These are phyloP conservation scores for Pichia sp. DNA, from an alignment of 1,139 yeast genomes.

Conservation along the genomic window DNA sequence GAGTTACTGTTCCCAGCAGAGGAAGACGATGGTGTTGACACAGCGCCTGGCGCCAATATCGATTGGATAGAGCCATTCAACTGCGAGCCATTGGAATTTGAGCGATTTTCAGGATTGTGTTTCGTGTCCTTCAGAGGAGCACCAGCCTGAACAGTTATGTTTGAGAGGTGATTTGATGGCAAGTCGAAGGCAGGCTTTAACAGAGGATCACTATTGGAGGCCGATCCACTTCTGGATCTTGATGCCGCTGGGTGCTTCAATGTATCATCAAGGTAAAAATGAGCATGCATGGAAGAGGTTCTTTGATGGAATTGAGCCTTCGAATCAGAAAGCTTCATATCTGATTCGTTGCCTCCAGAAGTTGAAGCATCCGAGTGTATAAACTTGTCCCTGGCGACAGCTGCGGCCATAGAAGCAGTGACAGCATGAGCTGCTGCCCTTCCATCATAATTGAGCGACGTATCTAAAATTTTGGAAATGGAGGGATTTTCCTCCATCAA, in stretches of 20 bases:
- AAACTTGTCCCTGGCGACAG: constrained; percentile 30
- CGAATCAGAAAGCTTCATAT: not conserved
- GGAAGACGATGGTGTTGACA: not conserved
- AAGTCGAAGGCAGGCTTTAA: constrained; percentile 25
- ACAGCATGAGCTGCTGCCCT: constrained; percentile 34
- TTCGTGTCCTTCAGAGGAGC: constrained; percentile 1
- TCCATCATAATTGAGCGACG: constrained; percentile 19
- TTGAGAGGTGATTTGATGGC: not conserved
- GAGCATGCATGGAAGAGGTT: constrained; percentile 70
- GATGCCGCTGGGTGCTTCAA: constrained; percentile 44
- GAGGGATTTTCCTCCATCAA: constrained; percentile 6
- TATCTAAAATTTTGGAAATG: constrained; percentile 9
- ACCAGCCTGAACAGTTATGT: constrained; percentile 4
- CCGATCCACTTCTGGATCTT: constrained; percentile 38
- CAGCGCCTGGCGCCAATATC: constrained; percentile 1
- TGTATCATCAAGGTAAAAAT: constrained; percentile 70
- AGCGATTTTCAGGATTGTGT: constrained; percentile 4
- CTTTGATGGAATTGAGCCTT: constrained; percentile 39
- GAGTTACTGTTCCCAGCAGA: not conserved
- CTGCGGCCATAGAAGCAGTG: constrained; percentile 35
- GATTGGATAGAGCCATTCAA: not conserved
- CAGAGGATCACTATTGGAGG: constrained; percentile 25
- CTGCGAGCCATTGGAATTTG: constrained; percentile 5
- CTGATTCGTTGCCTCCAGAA: constrained; percentile 2
- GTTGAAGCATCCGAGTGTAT: constrained; percentile 12